Evolutionary conservation across 2,329 filamentous ascomycete species (phyloP), one percentile per base, ranked within the genome.

Genomic region (Xylariomycetidae sp.): DNA sequence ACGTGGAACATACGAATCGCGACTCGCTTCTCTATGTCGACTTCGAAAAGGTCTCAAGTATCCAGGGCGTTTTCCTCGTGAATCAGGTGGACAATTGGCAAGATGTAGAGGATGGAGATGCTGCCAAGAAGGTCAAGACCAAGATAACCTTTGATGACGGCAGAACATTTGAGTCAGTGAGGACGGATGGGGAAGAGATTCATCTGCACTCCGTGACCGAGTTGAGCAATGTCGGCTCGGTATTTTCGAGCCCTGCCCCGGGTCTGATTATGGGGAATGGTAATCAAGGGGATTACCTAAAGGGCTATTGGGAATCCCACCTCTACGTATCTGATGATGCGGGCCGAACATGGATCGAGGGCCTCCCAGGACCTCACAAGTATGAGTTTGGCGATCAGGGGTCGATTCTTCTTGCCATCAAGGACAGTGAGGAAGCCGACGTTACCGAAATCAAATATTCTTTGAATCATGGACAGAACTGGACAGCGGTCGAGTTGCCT

Each of bases 351-450:
- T 98, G 94, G 92, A 77, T 69, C 23, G 69, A 80, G 53, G 76
- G 81, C 1, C 71, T 86, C 5, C 70, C 88, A 12, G 86, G 87
- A 14, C 85, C 89, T 10, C 88, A 97, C 64, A 92, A 94, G 58
- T 98, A 94, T 60, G 89, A 96, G 54, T 94, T 97, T 57, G 92
- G 92, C 33, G 90, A 96, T 49, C 84, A 94, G 46, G 92, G 92
- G 2, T 88, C 88, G 12, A 76, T 98, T 14, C 67, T 98, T 18
- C 73, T 97, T 18, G 92, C 92, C 4, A 70, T 97, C 23, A 72
- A 76, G 42, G 86, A 95, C 49, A 86, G 82, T 1, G 64, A 78
- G 23, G 64, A 80, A 36, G 67, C 82, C 36, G 71, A 77, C 41
- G 54, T 77, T 13, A 61, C 64, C 20, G 70, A 80, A 44, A 59